Base-by-base conservation (phyloP, 768 basidiomycete genomes). In the Lactifluus echinatus region DNA sequence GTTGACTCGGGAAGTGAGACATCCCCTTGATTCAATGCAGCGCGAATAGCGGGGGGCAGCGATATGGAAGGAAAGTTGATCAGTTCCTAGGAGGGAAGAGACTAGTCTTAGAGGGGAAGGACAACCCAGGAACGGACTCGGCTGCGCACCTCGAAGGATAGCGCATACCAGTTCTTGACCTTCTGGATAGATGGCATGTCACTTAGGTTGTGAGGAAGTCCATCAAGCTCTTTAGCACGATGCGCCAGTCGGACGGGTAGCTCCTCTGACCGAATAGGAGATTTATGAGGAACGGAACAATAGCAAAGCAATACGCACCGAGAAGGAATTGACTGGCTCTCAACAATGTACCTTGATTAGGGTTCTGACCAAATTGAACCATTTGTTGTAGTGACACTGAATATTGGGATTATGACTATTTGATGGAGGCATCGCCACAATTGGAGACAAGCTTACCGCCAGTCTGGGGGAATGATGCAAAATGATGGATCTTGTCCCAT, bases 151-250 rank as follows among this genome's bases (percentile, higher is more conserved):
- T 98, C 90, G 70, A 99, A 98, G 15, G 89, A 92, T 75, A 98
- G 92, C 0, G 95, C 95, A 70, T 99, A 99, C 96, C 96, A 99
- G 66, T 95, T 87, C 75, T 93, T 94, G 58, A 99, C 90, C 68
- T 89, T 93, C 56, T 84, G 82, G 62, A 99, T 97, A 37, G 87
- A 89, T 0, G 87, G 83, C 95, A 96, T 96, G 45, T 81, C 80
- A 65, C 84, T 85, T 50, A 99, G 78, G 54, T 90, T 87, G 72
- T 97, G 89, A 0, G 96, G 96, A 3, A 99, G 79, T 63, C 89
- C 84, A 64, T 97, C 93, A 28, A 99, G 81, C 71, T 99, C 96
- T 69, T 93, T 93, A 21, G 95, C 94, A 28, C 96, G 82, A 69
- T 99, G 96, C 0, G 93, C 93, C 19, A 99, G 79, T 17, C 96